Evolutionary conservation across 2,329 filamentous ascomycete species (phyloP), one percentile per base, ranked within the genome.

Genomic region (Trichophyton schoenleinii): DNA sequence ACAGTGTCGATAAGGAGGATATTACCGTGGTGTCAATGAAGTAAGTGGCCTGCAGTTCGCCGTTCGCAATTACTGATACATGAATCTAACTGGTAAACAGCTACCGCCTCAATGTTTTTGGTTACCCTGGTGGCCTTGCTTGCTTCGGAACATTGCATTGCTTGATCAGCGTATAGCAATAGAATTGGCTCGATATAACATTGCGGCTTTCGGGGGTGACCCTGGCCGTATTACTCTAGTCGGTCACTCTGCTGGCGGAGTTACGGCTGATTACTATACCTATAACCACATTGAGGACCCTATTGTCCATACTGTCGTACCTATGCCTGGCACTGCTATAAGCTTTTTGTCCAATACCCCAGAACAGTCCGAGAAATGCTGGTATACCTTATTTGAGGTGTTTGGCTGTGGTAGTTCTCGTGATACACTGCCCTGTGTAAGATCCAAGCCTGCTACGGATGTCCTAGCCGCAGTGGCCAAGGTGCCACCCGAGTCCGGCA

Each of bases 171-270:
- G 68, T n/a, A 70, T 72, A 13, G 71, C 70, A 2, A 66, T 77
- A 13, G 65, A 70, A 61, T 78, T 75, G 75, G 70, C 77, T 6
- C 68, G 70, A 9, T 70, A 70, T 34, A 70, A 77, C 62, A 77
- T 78, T 38, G 65, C 61, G 4, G 71, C 70, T 20, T 78, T 78
- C 64, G 74, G 74, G 3, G 75, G 75, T 15, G 75, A 77, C 60
- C 70, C 72, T 3, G 67, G 71, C 0, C 72, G 73, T 57, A 70
- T 78, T 53, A 73, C 71, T 42, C 63, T 74, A 15, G 78, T 76
- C 67, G 80, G 80, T 11, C 75, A 80, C 67, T 79, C 77, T 36
- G 78, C 80, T 2, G 79, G 80, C 7, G 68, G 61, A n/a, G 59
- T 53, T 7, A 25, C 58, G 25, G 60, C 62, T 8, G 53, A 62